Percentiles rank a stretch among this genome's conserved stretches.
Evolutionary conservation across 345 rosid genomes (phyloP).

Genomic region (Euphorbia lathyris): DNA sequence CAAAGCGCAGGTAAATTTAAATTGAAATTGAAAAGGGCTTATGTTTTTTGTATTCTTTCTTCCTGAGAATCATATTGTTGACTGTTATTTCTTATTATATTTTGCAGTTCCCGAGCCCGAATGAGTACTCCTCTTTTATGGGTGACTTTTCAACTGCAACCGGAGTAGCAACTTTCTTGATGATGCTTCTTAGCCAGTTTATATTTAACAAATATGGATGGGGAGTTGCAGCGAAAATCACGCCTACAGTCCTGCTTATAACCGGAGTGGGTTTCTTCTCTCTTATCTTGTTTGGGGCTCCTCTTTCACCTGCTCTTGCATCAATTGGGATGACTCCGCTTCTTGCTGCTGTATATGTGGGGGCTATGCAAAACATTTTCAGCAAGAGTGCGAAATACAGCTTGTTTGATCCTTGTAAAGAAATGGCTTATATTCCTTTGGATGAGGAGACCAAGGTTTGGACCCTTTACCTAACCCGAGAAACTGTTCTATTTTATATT

Average conservation of each 20-base stretch:
- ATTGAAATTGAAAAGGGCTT: too few relatives aligned
- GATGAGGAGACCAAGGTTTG: slow-evolving; percentile 96
- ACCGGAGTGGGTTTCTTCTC: slow-evolving; percentile 96
- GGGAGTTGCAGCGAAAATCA: slow-evolving; percentile 94
- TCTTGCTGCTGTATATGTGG: slow-evolving; percentile 95
- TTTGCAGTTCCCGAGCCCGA: slow-evolving; percentile 90
- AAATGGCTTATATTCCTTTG: slow-evolving; percentile 95
- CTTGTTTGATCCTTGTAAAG: slow-evolving; percentile 97
- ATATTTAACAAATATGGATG: slow-evolving; percentile 86
- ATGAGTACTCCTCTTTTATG: slow-evolving; percentile 95
- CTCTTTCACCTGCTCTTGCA: slow-evolving; percentile 64
- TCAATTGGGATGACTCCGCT: slow-evolving; percentile 90
- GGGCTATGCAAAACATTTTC: slow-evolving; percentile 98
- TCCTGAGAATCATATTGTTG: not conserved
- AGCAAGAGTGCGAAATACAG: slow-evolving; percentile 99
- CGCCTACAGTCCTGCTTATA: slow-evolving; percentile 80
- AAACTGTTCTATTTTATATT: not conserved
- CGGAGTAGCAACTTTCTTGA: slow-evolving; percentile 80
- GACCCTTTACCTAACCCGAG: not conserved
- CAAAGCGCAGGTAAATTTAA: slow-evolving; percentile 85
- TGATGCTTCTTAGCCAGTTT: slow-evolving; percentile 92
- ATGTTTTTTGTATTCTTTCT: not conserved
- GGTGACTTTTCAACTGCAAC: slow-evolving; percentile 96
- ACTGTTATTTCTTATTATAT: not conserved
- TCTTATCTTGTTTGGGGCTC: slow-evolving; percentile 68